phyloP scores from a whole-genome alignment of 805 yeast genomes.

The Suhomyces prunicola region DNA sequence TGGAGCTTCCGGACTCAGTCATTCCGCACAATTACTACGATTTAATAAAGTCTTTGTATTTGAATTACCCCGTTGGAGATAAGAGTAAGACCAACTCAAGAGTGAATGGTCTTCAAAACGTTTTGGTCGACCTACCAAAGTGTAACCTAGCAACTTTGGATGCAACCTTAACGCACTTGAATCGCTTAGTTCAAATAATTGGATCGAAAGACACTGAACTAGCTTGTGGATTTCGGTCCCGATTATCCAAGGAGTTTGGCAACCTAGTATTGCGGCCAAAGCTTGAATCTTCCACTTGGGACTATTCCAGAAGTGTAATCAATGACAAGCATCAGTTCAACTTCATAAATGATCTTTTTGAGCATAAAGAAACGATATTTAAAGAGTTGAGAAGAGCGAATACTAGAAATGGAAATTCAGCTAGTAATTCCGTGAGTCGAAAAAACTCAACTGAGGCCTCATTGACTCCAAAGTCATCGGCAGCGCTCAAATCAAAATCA shows the following conservation, averaged over 20 bases:
- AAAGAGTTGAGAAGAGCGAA: conserved; percentile 50
- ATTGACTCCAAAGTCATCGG: not conserved
- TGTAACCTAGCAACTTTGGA: conserved; percentile 76
- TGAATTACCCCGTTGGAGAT: conserved; percentile 31
- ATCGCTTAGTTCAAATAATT: conserved; percentile 51
- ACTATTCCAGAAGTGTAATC: conserved; percentile 26
- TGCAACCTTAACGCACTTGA: conserved; percentile 74
- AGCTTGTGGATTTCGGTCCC: conserved; percentile 37
- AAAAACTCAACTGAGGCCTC: conserved; percentile 1
- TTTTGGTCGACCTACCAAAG: conserved; percentile 63
- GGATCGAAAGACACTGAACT: conserved; percentile 39
- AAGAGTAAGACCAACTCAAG: conserved; percentile 50
- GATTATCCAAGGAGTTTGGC: conserved; percentile 67
- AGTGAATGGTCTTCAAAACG: conserved; percentile 61
- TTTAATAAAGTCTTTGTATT: conserved; percentile 63
- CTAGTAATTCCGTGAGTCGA: conserved; percentile 2
- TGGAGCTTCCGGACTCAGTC: conserved; percentile 78
- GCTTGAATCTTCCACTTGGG: conserved; percentile 17
- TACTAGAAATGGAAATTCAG: conserved; percentile 14
- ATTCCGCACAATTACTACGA: conserved; percentile 66
- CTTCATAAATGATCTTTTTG: conserved; percentile 60
- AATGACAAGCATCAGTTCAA: conserved; percentile 58
- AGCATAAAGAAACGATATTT: conserved; percentile 60
- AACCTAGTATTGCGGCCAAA: conserved; percentile 56
- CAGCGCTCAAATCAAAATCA: conserved; percentile 20